These are phyloP conservation scores for Persicaria tinctoria DNA, from an alignment of 148 eudicot species.

Conservation along the genomic window DNA sequence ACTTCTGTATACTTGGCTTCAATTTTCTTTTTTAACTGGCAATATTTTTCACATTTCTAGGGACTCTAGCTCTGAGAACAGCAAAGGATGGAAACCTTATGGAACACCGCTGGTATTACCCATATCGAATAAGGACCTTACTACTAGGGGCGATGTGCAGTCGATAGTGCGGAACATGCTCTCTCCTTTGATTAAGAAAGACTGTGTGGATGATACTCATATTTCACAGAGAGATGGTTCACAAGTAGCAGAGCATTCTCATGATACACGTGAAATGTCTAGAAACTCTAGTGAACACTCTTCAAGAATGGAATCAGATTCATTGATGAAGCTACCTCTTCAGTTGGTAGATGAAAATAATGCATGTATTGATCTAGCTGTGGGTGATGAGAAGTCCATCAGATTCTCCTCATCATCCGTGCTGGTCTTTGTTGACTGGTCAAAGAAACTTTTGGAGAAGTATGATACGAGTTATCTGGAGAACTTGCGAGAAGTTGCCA, in stretches of 20 bases:
- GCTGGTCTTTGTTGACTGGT: constrained; percentile 87
- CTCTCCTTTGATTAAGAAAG: constrained; percentile 57
- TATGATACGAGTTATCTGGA: constrained; percentile 73
- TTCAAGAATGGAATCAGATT: constrained; percentile 24
- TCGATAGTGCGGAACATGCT: constrained; percentile 67
- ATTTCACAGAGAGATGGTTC: constrained; percentile 24
- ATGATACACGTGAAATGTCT: constrained; percentile 26
- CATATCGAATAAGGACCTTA: constrained; percentile 51
- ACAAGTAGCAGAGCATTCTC: constrained; percentile 24
- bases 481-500: constrained; percentile 79
- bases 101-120: constrained; percentile 91
- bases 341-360: constrained; percentile 89
- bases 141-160: constrained; percentile 77
- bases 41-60: constrained; percentile 20
- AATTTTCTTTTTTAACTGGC: neutral
- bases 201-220: constrained; percentile 24
- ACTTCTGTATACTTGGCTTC: neutral
- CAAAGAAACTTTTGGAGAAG: constrained; percentile 59
- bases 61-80: constrained; percentile 43
- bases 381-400: constrained; percentile 72
- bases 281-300: constrained; percentile 24
- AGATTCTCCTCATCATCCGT: constrained; percentile 57
- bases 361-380: constrained; percentile 64
- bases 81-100: constrained; percentile 71
- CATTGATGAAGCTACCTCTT: constrained; percentile 52